A percentile compares a stretch with the other conserved stretches of the same genome.
These are phyloP conservation scores for Cucumis sativus DNA, from an alignment of 306 rosid species.

Conservation along the genomic window Cucumber_9930_V3 NC_026660.2:13129501-13130000, in stretches of 20 bases:
- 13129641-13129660: background rate
- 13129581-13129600: background rate
- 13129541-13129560: conserved; percentile 65
- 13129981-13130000: background rate
- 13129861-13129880: background rate
- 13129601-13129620: background rate
- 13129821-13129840: background rate
- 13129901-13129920: background rate
- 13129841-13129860: background rate
- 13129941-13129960: background rate
- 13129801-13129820: background rate
- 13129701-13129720: background rate
- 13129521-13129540: conserved; percentile 89
- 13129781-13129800: background rate
- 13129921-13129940: background rate
- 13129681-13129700: background rate
- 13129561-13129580: background rate
- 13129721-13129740: background rate
- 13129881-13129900: background rate
- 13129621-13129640: background rate
- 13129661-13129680: background rate
- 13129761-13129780: background rate
- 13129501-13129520: conserved; percentile 83
- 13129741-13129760: background rate
- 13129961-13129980: background rate